phyloP scores from a whole-genome alignment of 2,329 filamentous ascomycete species.

The Knoxdaviesia proteae region DNA sequence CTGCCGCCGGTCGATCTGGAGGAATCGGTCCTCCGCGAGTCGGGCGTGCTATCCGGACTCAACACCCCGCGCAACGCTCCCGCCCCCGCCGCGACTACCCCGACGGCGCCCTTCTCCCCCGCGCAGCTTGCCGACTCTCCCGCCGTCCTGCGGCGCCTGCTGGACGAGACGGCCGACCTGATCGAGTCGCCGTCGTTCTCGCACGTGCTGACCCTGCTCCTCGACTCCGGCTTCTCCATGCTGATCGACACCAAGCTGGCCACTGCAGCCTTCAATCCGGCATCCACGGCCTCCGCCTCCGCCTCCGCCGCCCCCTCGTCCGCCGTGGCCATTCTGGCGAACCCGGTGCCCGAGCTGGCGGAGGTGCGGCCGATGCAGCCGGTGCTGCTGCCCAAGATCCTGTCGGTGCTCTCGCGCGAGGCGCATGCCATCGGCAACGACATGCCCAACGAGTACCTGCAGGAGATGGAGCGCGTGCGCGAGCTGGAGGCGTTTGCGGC shows the following conservation, averaged over 20 bases:
- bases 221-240: constrained; percentile 71
- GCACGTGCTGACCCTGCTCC: constrained; percentile 64
- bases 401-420: constrained; percentile 79
- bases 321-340: constrained; percentile 1
- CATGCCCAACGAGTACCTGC: constrained; percentile 47
- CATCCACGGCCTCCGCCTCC: constrained; percentile 7
- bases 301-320: constrained; percentile 9
- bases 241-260: constrained; percentile 70
- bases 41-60: constrained; percentile 47
- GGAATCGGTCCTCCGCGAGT: constrained; percentile 65
- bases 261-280: constrained; percentile 53
- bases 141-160: constrained; percentile 50
- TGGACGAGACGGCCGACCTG: constrained; percentile 90
- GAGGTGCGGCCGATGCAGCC: constrained; percentile 36
- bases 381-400: constrained; percentile 59
- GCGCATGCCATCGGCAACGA: constrained; percentile 75
- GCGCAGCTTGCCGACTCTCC: background rate
- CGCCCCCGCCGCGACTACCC: constrained; percentile 4
- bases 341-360: constrained; percentile 4
- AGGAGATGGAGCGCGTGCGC: constrained; percentile 53
- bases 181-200: constrained; percentile 85
- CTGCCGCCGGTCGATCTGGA: constrained; percentile 65
- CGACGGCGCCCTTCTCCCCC: background rate
- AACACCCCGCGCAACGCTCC: constrained; percentile 6
- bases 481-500: constrained; percentile 71